phyloP scores from a whole-genome alignment of 139 green algal genomes.

The Coelastrella sp. region DNA sequence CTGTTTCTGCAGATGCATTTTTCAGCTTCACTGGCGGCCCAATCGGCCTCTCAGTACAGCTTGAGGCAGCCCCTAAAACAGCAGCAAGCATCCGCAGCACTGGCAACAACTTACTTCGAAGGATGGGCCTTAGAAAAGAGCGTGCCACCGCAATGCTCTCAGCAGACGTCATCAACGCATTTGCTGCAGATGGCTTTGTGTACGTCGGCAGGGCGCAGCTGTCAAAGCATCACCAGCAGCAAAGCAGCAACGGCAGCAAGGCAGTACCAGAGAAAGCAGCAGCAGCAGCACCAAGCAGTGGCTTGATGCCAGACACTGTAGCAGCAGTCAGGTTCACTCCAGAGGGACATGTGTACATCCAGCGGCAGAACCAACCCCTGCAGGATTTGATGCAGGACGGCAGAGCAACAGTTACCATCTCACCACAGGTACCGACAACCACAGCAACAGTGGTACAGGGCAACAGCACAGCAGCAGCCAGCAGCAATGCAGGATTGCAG shows the following conservation, averaged over 20 bases:
- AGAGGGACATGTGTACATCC: constrained; percentile 25
- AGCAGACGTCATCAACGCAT: constrained; percentile 25
- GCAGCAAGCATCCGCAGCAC: neutral
- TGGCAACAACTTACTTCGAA: neutral
- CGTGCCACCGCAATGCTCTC: constrained; percentile 22
- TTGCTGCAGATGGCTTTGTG: constrained; percentile 27
- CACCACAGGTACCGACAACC: neutral
- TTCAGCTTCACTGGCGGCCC: constrained; percentile 9
- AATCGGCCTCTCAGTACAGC: neutral
- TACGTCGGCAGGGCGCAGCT: constrained; percentile 36
- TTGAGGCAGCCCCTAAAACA: neutral
- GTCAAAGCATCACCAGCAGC: constrained; percentile 1
- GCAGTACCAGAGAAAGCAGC: neutral
- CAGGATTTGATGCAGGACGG: neutral
- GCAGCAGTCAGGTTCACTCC: constrained; percentile 42
- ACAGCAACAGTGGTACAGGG: neutral
- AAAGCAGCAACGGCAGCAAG: neutral
- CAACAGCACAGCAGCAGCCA: constrained; percentile 3
- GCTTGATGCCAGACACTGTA: constrained; percentile 1
- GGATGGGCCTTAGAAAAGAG: constrained; percentile 26
- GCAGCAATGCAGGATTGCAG: constrained; percentile 4
- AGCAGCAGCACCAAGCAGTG: neutral
- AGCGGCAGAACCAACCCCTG: neutral
- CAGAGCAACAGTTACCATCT: neutral
- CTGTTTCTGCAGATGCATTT: constrained; percentile 7